These are phyloP conservation scores for Trypanosoma theileri DNA, from an alignment of 208 protist species.

Conservation along the genomic window DNA sequence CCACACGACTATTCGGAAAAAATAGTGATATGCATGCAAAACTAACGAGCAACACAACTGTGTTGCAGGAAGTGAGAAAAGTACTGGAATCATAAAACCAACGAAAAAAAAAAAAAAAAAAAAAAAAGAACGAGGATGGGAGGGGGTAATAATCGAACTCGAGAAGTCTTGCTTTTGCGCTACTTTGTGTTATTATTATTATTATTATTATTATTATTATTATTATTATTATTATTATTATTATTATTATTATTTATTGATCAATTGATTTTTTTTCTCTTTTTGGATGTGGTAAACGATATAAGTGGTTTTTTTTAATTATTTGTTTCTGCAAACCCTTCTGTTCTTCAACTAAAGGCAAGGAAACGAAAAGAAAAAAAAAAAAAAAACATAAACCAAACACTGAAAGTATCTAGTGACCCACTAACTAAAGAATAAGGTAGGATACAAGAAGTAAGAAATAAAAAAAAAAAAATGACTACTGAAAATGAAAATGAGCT, in stretches of 20 bases:
- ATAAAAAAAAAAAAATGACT: constrained; percentile 7
- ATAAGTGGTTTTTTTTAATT: neutral
- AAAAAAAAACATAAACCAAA: no score
- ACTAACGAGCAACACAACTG: constrained; percentile 50
- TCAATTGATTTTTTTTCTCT: neutral
- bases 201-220: neutral
- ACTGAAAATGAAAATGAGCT: constrained; percentile 6
- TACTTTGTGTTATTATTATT: neutral
- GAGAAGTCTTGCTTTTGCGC: neutral
- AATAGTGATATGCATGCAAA: constrained; percentile 56
- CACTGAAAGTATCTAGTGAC: no score
- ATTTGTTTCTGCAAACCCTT: neutral
- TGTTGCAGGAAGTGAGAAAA: constrained; percentile 49
- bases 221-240: constrained; percentile 8
- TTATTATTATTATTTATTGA: constrained; percentile 13
- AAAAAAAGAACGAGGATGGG: neutral
- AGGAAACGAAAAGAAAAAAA: no score
- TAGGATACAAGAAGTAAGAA: constrained; percentile 5
- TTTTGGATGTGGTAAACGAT: neutral
- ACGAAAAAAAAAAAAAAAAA: constrained; percentile 1
- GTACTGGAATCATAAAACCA: constrained; percentile 23
- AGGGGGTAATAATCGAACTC: neutral
- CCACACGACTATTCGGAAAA: constrained; percentile 35
- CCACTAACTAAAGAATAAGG: neutral
- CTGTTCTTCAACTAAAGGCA: no score